These are phyloP conservation scores for Tolypocladium inflatum DNA, from an alignment of 2,329 filamentous ascomycete species.

Conservation along the genomic window DNA sequence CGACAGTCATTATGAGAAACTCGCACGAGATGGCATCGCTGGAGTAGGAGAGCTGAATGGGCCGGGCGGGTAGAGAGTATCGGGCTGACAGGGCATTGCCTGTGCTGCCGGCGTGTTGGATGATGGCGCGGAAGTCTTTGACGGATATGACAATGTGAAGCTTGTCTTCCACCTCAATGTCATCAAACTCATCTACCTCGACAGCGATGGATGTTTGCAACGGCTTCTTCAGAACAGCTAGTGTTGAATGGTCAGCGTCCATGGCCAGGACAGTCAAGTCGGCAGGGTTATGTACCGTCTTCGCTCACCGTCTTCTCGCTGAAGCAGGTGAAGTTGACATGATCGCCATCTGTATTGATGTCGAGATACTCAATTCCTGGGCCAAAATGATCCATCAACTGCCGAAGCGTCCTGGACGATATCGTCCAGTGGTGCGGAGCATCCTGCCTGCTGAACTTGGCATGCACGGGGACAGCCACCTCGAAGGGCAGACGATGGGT, in stretches of 20 bases:
- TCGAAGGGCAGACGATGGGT: slow-evolving; percentile 72
- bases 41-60: slow-evolving; percentile 63
- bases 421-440: slow-evolving; percentile 66
- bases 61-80: slow-evolving; percentile 62
- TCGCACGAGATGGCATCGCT: slow-evolving; percentile 61
- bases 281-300: slow-evolving; percentile 21
- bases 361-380: slow-evolving; percentile 74
- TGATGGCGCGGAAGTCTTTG: slow-evolving; percentile 73
- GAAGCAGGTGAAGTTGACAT: slow-evolving; percentile 72
- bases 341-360: slow-evolving; percentile 63
- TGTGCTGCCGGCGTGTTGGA: slow-evolving; percentile 63
- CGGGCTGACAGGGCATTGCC: slow-evolving; percentile 56
- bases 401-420: slow-evolving; percentile 58
- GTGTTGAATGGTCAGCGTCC: slow-evolving; percentile 17
- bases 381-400: slow-evolving; percentile 73
- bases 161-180: slow-evolving; percentile 63
- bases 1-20: slow-evolving; percentile 76
- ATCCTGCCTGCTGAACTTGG: slow-evolving; percentile 59
- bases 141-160: slow-evolving; percentile 74
- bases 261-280: neutral
- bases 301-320: slow-evolving; percentile 69
- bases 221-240: slow-evolving; percentile 72
- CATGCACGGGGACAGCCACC: slow-evolving; percentile 62
- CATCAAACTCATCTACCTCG: slow-evolving; percentile 67
- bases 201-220: slow-evolving; percentile 72